Evolutionary conservation across 495 filamentous ascomycete genomes (phyloP), one percentile per base, ranked within the genome.

Genomic region (Aspergillus sparsus): DNA sequence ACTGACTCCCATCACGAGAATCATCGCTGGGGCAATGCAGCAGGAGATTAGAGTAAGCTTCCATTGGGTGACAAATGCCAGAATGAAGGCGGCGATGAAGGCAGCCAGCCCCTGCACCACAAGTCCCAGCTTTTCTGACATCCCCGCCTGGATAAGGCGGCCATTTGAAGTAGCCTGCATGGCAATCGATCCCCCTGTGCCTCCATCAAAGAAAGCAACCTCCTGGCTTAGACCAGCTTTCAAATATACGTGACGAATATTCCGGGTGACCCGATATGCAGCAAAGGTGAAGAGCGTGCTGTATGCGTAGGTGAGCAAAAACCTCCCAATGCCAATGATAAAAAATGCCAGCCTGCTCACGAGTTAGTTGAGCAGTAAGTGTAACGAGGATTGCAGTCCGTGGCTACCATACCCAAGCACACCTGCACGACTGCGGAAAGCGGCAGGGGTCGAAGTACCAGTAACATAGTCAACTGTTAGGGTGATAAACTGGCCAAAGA

Each of bases 121-220:
- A 7, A 75, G 53, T 5, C 58, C 67, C 11, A 75, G 49, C 44
- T 75, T 77, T 41, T 74, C 67, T 27, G 70, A 62, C 13, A 77
- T 59, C 0, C 68, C 73, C 27, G 65, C 62, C 42, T 77, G 69
- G 45, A 77, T 65, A 0, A 72, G 50, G 32, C 68, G 68, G 27
- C 57, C 62, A 12, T 62, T 81, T 5, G 74, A 72, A 2, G 89
- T 92, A 63, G 92, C 91, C 61, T 89, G 82, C 0, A 88, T 90
- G 0, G 90, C 90, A 61, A 93, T 89, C 68, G 91, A 89, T 55
- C 90, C 90, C 36, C 89, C 86, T 42, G 87, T 87, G 11, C 90
- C 82, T 61, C 85, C 85, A 68, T 93, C 90, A 72, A 91, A 93
- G 68, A 89, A 92, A 36, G 83, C 89, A 64, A 92, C 86, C 70